Percentiles rank a stretch among this genome's conserved stretches.
These are phyloP conservation scores for Xylaria sp. DNA, from an alignment of 2,329 filamentous ascomycete species.

Conservation along the genomic window DNA sequence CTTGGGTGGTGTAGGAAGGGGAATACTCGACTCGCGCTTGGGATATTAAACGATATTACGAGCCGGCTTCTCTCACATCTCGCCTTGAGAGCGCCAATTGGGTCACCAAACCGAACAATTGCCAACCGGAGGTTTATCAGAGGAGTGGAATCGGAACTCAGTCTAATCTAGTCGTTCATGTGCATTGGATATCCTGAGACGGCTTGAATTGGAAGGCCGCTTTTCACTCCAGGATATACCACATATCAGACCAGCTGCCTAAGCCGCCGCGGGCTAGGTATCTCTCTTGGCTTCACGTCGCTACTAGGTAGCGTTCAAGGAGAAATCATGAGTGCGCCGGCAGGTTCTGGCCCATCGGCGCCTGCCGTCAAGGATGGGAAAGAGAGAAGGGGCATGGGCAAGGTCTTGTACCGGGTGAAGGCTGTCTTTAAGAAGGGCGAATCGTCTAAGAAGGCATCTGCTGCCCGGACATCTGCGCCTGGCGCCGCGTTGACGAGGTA, in stretches of 20 bases:
- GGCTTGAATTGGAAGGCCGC: neutral
- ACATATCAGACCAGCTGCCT: neutral
- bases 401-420: conserved; percentile 52
- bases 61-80: neutral
- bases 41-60: neutral
- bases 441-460: conserved; percentile 24
- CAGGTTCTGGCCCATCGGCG: conserved; percentile 14
- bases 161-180: neutral
- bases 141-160: neutral
- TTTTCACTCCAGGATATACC: neutral
- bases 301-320: neutral
- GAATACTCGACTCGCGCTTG: neutral
- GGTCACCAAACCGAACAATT: neutral
- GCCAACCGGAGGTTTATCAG: neutral
- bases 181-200: neutral
- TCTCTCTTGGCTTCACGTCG: too few relatives aligned
- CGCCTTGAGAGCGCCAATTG: neutral
- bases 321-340: conserved; percentile 31
- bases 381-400: conserved; percentile 51
- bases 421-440: conserved; percentile 53
- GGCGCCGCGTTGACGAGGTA: conserved; percentile 27
- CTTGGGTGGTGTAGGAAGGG: neutral
- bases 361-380: conserved; percentile 34
- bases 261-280: neutral
- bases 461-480: conserved; percentile 12